Base-by-base conservation (phyloP, 2,329 filamentous ascomycete species). In the Stromatinia cepivora region DNA sequence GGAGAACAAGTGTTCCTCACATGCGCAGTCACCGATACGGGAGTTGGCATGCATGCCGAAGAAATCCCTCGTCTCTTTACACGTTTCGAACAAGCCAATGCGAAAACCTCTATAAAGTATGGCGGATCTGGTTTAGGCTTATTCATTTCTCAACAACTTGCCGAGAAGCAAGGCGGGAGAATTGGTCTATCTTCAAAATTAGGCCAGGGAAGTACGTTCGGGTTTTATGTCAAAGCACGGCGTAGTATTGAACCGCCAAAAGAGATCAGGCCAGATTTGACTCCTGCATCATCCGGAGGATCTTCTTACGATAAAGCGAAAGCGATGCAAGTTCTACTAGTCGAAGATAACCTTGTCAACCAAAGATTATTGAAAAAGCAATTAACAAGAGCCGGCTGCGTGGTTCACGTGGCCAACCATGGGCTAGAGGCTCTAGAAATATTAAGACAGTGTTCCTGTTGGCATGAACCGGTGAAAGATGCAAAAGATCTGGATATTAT, bases 51-150 rank as follows among this genome's bases (percentile, higher is more conserved):
- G 45, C 90, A 83, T 1, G 82, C 86, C 2, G 84, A 89, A 65
- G 91, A 93, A 76, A 91, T 89, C 79, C 88, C 90, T 69, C 85
- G 87, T 63, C 83, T 95, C 0, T 94, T 94, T 79, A 87, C 92
- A 73, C 87, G 91, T n/a, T 94, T 94, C 78, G 89, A 90, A 13
- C 92, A 94, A 79, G 91, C 91, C 86, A 59, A 89, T 89, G 7
- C 87, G 86, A 69, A 93, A 90, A 5, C 91, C 91, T 73, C 73
- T 72, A 88, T 92, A 34, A 88, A 92, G 72, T 93, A 94, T 74
- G 92, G 92, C 25, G 92, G 92, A 0, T 92, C 89, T 0, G 92
- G 92, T 0, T 83, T 94, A 0, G 92, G 92, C 0, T 82, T 94
- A 0, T 94, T 93, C 79, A 94, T 94, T 73, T 92, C 89, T 46